Base-by-base conservation (phyloP, 106 monocot species). In the Dioscorea dumetorum region DNA sequence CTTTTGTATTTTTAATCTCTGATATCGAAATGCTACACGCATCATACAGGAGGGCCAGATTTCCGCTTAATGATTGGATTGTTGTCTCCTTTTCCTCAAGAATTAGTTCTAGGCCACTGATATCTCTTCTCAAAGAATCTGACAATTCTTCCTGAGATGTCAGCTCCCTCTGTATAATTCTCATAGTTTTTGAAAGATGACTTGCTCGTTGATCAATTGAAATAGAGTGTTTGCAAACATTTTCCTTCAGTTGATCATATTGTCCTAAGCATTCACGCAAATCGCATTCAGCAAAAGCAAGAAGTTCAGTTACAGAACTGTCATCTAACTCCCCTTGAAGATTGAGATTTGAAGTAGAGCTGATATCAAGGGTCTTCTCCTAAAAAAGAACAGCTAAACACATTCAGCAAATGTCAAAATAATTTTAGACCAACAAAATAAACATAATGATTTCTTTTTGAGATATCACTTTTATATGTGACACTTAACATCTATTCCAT, bases 1-100 rank as follows among this genome's bases (percentile, higher is more conserved):
- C 56, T 74, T 70, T 78, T 77, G 67, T 82, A 48, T 59, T 80
- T 63, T 82, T 62, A 33, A 82, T 72, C 77, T 88, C 85, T 49
- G 77, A 35, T 74, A 90, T 33, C 58, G 74, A 83, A 62, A 41
- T 72, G 64, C 70, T 84, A 68, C 95, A 95, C 58, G 88, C 77
- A 80, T 88, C 81, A 73, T 80, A 88, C 31, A 95, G 70, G 60
- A 85, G 67, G 72, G 71, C 57, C 32, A 91, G 24, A 69, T 81
- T 88, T 69, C 60, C 73, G 28, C 22, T 67, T 51, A 83, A 58
- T 32, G 66, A 69, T 72, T 1, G 66, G 48, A 84, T 76, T 75
- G 89, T 82, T 74, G 60, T 62, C 28, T 89, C 89, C 69, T 84
- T 87, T 60, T 84, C 79, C 74, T 65, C 73, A 15, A 72, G 72